Evolutionary conservation across 129 eudicot genomes (phyloP).

Genomic region (Escallonia rubra): DNA sequence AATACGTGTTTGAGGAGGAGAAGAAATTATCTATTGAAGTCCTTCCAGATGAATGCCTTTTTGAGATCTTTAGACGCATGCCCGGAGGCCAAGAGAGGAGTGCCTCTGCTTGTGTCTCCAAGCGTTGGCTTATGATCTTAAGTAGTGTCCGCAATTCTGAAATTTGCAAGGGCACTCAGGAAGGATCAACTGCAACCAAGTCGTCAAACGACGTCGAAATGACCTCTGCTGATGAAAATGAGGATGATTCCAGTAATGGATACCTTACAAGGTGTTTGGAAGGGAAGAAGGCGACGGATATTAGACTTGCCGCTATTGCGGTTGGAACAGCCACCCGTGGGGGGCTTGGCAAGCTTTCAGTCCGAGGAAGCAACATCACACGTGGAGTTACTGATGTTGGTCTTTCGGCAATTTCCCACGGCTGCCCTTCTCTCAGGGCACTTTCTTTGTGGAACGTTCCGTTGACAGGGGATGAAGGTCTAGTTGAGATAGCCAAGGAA

Average conservation of each 20-base stretch:
- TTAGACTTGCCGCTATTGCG: conserved; percentile 80
- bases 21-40: conserved; percentile 54
- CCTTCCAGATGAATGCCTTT: conserved; percentile 92
- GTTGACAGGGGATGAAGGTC: conserved; percentile 58
- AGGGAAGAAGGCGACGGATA: conserved; percentile 89
- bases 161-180: conserved; percentile 23
- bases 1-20: conserved; percentile 32
- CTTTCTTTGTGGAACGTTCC: conserved; percentile 83
- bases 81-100: conserved; percentile 70
- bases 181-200: conserved; percentile 5
- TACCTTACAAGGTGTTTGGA: conserved; percentile 76
- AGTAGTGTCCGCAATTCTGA: conserved; percentile 49
- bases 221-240: conserved; percentile 26
- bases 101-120: conserved; percentile 82
- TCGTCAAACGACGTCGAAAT: conserved; percentile 30
- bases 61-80: conserved; percentile 75
- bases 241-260: conserved; percentile 50
- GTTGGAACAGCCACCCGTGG: conserved; percentile 86
- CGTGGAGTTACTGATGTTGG: conserved; percentile 62
- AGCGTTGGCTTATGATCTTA: conserved; percentile 69
- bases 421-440: conserved; percentile 82
- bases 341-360: conserved; percentile 89
- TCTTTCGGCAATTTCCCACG: conserved; percentile 66
- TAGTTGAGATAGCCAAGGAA: conserved; percentile 64
- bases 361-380: conserved; percentile 56